Conservation (phyloP, 1,139 yeast species). For the Blastobotrys illinoisensis region DNA sequence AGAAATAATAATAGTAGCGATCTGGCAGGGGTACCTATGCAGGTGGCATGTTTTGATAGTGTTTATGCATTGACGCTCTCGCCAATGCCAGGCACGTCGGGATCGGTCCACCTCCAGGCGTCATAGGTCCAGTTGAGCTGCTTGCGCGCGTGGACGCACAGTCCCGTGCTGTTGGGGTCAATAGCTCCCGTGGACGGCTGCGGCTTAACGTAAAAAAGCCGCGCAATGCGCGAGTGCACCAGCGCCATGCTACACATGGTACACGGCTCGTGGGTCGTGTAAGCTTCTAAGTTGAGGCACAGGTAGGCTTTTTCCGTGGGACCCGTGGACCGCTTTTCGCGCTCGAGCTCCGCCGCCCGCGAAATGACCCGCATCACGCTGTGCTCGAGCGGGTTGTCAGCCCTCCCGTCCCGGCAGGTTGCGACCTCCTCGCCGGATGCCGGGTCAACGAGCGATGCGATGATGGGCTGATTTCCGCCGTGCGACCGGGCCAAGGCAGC, state of each 20-base stretch:
- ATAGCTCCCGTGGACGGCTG: conserved; percentile 50
- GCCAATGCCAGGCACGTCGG: conserved; percentile 9
- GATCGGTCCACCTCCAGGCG: conserved; percentile 57
- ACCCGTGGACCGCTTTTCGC: conserved; percentile 18
- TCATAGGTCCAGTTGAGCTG: conserved; percentile 77
- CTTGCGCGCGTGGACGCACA: conserved; percentile 66
- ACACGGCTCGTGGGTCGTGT: conserved; percentile 94
- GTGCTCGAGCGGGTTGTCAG: conserved; percentile 54
- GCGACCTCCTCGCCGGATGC: conserved; percentile 35
- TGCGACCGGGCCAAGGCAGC: background rate
- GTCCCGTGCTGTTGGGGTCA: conserved; percentile 55
- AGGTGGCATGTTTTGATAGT: background rate
- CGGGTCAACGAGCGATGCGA: conserved; percentile 49
- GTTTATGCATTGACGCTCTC: conserved; percentile 13
- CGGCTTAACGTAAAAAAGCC: conserved; percentile 55
- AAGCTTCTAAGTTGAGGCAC: conserved; percentile 71
- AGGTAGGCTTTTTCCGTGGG: conserved; percentile 44
- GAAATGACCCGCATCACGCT: conserved; percentile 69
- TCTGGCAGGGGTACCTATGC: background rate
- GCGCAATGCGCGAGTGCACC: conserved; percentile 77
- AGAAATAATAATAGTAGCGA: background rate
- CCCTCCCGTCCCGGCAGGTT: conserved; percentile 38
- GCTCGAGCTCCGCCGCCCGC: conserved; percentile 49
- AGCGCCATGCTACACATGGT: conserved; percentile 97
- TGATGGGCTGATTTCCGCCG: conserved; percentile 33